phyloP scores from a whole-genome alignment of 371 early-diverging fungal genomes.

The Zopfochytrium polystomum region DNA sequence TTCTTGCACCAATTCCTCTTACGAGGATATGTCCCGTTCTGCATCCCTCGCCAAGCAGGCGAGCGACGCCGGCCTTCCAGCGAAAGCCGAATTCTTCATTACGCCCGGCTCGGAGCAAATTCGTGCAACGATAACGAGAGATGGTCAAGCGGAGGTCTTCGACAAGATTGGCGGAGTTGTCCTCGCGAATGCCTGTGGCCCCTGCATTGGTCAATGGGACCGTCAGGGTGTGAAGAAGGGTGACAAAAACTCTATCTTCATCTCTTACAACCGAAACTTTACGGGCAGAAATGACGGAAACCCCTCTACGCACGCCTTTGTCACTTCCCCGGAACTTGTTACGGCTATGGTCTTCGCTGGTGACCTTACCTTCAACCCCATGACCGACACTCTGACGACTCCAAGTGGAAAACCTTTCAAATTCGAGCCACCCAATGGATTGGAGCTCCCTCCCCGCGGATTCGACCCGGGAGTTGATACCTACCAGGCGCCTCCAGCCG shows the following conservation, averaged over 20 bases:
- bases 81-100: conserved; percentile 76
- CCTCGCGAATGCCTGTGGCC: conserved; percentile 95
- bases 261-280: conserved; percentile 95
- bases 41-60: conserved; percentile 86
- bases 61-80: conserved; percentile 67
- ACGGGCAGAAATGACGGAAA: conserved; percentile 91
- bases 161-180: conserved; percentile 79
- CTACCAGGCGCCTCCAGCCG: conserved; percentile 59
- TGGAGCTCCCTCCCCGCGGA: conserved; percentile 82
- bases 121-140: conserved; percentile 90
- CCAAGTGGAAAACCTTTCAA: conserved; percentile 79
- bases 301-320: conserved; percentile 85
- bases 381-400: conserved; percentile 72
- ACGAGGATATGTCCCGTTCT: conserved; percentile 89
- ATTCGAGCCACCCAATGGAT: conserved; percentile 73
- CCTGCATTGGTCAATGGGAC: conserved; percentile 96
- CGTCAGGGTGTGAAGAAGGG: conserved; percentile 80
- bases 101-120: conserved; percentile 95
- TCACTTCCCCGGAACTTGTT: conserved; percentile 87
- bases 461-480: conserved; percentile 73
- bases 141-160: conserved; percentile 76
- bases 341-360: conserved; percentile 89
- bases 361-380: conserved; percentile 82
- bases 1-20: conserved; percentile 94
- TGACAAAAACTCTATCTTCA: conserved; percentile 86